These are phyloP conservation scores for Ceratobasidium theobromae DNA, from an alignment of 1,284 basidiomycete genomes.

Conservation along the genomic window DNA sequence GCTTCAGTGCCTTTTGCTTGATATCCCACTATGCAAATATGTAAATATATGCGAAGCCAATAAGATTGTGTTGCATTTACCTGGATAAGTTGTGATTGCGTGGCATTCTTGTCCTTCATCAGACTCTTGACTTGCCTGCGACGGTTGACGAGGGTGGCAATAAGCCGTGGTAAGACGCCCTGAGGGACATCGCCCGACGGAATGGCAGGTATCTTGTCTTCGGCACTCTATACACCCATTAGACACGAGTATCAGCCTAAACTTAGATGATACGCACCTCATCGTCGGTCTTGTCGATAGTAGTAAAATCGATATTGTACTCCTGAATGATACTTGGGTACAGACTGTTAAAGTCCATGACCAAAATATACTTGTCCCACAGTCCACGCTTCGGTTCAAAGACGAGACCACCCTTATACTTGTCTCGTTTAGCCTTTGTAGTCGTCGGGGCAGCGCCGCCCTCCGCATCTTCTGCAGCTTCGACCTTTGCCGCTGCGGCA, in stretches of 20 bases:
- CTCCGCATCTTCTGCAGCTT: constrained; percentile 60
- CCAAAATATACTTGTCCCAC: constrained; percentile 96
- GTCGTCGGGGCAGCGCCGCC: constrained; percentile 49
- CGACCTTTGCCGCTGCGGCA: constrained; percentile 56
- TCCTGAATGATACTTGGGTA: constrained; percentile 99
- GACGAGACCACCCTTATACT: constrained; percentile 98
- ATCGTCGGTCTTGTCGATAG: constrained; percentile 71
- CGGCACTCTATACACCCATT: constrained; percentile 56
- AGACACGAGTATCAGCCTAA: constrained; percentile 30
- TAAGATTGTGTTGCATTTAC: constrained; percentile 48
- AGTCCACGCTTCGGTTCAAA: constrained; percentile 96
- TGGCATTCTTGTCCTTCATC: constrained; percentile 88
- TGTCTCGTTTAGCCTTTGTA: constrained; percentile 80
- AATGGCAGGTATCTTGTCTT: constrained; percentile 88
- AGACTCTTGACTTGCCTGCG: constrained; percentile 89
- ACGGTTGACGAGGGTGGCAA: constrained; percentile 89
- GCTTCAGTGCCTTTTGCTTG: constrained; percentile 95
- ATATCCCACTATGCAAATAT: constrained; percentile 76
- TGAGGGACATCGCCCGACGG: constrained; percentile 72
- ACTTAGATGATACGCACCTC: constrained; percentile 51
- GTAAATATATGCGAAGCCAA: neutral
- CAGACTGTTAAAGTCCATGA: constrained; percentile 99
- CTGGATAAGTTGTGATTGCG: constrained; percentile 80
- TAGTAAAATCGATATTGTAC: constrained; percentile 99
- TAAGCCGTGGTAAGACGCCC: constrained; percentile 93